These are phyloP conservation scores for Alternaria triticina DNA, from an alignment of 2,329 filamentous ascomycete genomes.

Conservation along the genomic window DNA sequence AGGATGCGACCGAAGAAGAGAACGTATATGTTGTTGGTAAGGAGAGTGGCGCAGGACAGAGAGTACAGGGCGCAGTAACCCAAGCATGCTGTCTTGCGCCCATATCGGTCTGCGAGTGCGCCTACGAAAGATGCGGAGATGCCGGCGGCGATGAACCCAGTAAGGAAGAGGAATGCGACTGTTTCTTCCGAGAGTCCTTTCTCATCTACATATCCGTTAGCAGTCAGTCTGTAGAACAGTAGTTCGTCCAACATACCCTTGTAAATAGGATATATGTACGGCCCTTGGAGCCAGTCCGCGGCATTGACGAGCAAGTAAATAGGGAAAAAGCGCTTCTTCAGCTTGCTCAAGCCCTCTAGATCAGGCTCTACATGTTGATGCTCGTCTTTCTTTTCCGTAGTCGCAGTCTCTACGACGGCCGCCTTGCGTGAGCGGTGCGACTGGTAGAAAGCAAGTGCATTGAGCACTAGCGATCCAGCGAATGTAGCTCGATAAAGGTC, in stretches of 20 bases:
- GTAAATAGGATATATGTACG: constrained; percentile 61
- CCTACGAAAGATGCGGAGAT: constrained; percentile 58
- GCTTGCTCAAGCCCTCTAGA: constrained; percentile 39
- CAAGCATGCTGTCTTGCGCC: constrained; percentile 61
- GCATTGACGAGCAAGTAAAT: constrained; percentile 54
- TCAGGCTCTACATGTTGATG: constrained; percentile 32
- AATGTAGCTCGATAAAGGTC: constrained; percentile 43
- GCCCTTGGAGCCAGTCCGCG: constrained; percentile 58
- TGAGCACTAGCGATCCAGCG: constrained; percentile 33
- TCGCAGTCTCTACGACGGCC: constrained; percentile 6
- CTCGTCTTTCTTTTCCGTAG: constrained; percentile 30
- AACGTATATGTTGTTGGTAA: constrained; percentile 54
- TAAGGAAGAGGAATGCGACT: constrained; percentile 50
- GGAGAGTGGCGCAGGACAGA: constrained; percentile 60
- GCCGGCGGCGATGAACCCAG: constrained; percentile 58
- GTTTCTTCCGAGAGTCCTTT: constrained; percentile 54
- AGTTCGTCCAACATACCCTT: constrained; percentile 41
- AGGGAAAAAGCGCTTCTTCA: constrained; percentile 53
- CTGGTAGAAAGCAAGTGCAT: constrained; percentile 34
- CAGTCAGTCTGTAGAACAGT: background rate
- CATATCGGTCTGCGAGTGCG: constrained; percentile 57
- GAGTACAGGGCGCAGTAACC: constrained; percentile 62
- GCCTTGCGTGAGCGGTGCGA: constrained; percentile 30
- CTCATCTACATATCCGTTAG: constrained; percentile 44
- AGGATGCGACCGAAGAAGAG: constrained; percentile 62